Conservation (phyloP, 208 protist genomes). For the Leishmania mexicana region DNA sequence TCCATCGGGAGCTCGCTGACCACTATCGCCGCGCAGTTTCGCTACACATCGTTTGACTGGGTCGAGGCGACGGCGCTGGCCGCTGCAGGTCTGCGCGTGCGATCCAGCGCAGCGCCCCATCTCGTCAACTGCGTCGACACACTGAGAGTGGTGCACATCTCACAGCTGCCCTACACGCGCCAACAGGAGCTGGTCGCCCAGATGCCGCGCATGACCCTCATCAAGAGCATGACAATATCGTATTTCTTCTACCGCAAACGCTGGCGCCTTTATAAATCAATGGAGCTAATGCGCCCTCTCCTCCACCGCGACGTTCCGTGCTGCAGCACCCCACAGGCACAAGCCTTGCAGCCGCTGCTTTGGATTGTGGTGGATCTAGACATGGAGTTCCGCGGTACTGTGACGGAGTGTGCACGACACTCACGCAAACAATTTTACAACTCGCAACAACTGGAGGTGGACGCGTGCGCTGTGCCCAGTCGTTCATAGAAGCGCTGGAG, state of each 20-base stretch:
- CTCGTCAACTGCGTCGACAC: slow-evolving; percentile 32
- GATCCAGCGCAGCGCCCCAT: slow-evolving; percentile 36
- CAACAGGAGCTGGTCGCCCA: slow-evolving; percentile 39
- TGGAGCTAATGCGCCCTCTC: slow-evolving; percentile 25
- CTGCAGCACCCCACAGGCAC: background rate
- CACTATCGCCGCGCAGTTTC: slow-evolving; percentile 76
- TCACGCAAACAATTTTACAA: slow-evolving; percentile 39
- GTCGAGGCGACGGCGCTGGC: slow-evolving; percentile 26
- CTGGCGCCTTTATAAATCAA: slow-evolving; percentile 29
- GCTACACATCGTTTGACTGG: slow-evolving; percentile 76
- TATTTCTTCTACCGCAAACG: slow-evolving; percentile 36
- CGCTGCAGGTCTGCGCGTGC: background rate
- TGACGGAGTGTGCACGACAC: slow-evolving; percentile 18
- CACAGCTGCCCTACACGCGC: slow-evolving; percentile 38
- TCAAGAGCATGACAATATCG: slow-evolving; percentile 35
- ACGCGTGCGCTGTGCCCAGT: background rate
- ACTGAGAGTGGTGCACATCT: slow-evolving; percentile 61
- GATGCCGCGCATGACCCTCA: slow-evolving; percentile 41
- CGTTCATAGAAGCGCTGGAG: too few species aligned
- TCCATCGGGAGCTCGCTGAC: slow-evolving; percentile 58
- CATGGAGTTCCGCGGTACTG: slow-evolving; percentile 17
- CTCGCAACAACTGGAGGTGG: slow-evolving; percentile 26
- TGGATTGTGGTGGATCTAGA: slow-evolving; percentile 32
- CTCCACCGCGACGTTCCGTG: slow-evolving; percentile 24
- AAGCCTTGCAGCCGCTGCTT: slow-evolving; percentile 40